Percentiles rank a stretch among this genome's conserved stretches.
Evolutionary conservation across 2,329 filamentous ascomycete genomes (phyloP).

Genomic region (Cercospora sojina): DNA sequence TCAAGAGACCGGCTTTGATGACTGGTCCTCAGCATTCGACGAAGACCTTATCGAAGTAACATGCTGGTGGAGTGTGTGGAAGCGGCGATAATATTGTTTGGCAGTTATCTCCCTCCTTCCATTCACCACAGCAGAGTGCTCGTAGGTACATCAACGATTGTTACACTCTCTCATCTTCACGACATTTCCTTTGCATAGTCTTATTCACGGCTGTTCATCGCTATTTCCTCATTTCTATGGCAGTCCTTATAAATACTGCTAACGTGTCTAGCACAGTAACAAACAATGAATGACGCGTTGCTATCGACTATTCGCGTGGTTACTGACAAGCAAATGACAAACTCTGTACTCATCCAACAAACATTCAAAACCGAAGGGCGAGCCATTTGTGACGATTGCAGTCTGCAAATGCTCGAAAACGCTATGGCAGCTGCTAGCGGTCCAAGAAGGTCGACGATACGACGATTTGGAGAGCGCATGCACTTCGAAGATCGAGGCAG

Average conservation of each 20-base stretch:
- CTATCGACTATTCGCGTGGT: neutral
- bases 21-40: slow-evolving; percentile 63
- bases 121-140: neutral
- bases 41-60: slow-evolving; percentile 50
- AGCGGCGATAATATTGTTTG: slow-evolving; percentile 31
- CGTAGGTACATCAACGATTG: neutral
- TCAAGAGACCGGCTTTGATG: slow-evolving; percentile 66
- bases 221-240: neutral
- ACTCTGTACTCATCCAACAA: neutral
- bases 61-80: slow-evolving; percentile 70
- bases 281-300: neutral
- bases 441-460: neutral
- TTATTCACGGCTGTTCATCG: neutral
- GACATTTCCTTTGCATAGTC: neutral
- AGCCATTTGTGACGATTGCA: neutral
- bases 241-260: neutral
- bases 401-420: neutral
- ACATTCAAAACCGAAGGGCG: neutral
- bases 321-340: neutral
- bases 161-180: neutral
- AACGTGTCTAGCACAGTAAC: neutral
- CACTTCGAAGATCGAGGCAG: neutral
- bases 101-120: neutral
- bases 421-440: neutral
- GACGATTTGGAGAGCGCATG: neutral